phyloP scores from a whole-genome alignment of 2,329 filamentous ascomycete genomes.

The Cladosporium sp. region DNA sequence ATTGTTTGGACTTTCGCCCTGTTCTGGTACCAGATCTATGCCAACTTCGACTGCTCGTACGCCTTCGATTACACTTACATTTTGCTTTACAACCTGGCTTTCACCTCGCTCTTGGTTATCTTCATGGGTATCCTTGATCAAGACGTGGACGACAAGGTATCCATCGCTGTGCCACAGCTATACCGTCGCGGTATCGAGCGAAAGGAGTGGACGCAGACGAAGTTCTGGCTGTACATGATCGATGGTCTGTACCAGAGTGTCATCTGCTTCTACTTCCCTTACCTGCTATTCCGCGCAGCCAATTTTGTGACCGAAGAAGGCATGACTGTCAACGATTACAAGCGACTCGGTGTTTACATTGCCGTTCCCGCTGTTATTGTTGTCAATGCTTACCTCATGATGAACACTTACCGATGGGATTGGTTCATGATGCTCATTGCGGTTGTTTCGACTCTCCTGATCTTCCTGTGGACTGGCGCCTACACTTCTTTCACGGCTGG shows the following conservation, averaged over 20 bases:
- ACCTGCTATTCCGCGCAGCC: constrained; percentile 67
- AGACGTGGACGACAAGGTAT: constrained; percentile 91
- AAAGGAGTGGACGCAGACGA: constrained; percentile 89
- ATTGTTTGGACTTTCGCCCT: constrained; percentile 95
- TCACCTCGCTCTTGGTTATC: constrained; percentile 90
- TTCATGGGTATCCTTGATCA: constrained; percentile 96
- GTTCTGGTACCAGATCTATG: constrained; percentile 96
- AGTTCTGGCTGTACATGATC: constrained; percentile 97
- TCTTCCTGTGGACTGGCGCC: constrained; percentile 94
- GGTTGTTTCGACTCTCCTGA: constrained; percentile 72
- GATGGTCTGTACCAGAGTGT: constrained; percentile 94
- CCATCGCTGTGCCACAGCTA: constrained; percentile 87
- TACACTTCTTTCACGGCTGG: constrained; percentile 62
- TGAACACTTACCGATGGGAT: constrained; percentile 98
- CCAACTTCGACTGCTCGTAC: constrained; percentile 94
- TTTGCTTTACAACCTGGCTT: constrained; percentile 90
- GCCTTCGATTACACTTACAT: constrained; percentile 98
- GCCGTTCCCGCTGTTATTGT: constrained; percentile 77
- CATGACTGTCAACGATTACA: constrained; percentile 69
- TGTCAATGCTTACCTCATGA: constrained; percentile 89
- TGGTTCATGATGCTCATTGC: constrained; percentile 89
- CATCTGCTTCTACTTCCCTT: constrained; percentile 89
- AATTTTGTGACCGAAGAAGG: constrained; percentile 69
- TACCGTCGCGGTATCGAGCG: constrained; percentile 95
- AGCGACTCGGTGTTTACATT: constrained; percentile 81